phyloP scores from a whole-genome alignment of 805 yeast species.

The Wickerhamomyces subpelliculosus region DNA sequence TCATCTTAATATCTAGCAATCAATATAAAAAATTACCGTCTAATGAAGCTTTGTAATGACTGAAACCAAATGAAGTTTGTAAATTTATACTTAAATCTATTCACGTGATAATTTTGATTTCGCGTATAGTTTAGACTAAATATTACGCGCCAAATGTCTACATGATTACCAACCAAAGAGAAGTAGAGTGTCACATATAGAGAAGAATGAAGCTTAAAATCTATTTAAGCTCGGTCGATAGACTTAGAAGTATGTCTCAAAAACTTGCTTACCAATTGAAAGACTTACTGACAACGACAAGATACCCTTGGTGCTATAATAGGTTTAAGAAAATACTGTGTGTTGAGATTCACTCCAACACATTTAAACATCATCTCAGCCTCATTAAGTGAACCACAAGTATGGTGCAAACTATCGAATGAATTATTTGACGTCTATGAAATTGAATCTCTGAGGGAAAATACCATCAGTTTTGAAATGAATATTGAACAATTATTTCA shows the following conservation, averaged over 20 bases:
- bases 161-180: too few relatives aligned
- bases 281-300: slow-evolving; percentile 8
- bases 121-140: too few relatives aligned
- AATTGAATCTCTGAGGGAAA: slow-evolving; percentile 41
- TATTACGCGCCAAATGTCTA: too few relatives aligned
- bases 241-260: slow-evolving; percentile 20
- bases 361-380: slow-evolving; percentile 46
- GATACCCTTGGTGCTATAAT: slow-evolving; percentile 44
- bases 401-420: slow-evolving; percentile 53
- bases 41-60: too few relatives aligned
- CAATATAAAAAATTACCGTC: too few relatives aligned
- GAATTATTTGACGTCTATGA: slow-evolving; percentile 25
- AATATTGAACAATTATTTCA: slow-evolving; percentile 55
- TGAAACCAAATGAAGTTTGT: too few relatives aligned
- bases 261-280: too few relatives aligned
- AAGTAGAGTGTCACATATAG: too few relatives aligned
- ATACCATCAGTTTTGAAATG: slow-evolving; percentile 52
- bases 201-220: slow-evolving; percentile 30
- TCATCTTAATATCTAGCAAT: too few relatives aligned
- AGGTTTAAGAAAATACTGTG: slow-evolving; percentile 46
- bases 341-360: slow-evolving; percentile 46
- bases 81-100: too few relatives aligned
- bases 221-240: slow-evolving; percentile 20
- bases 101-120: too few relatives aligned
- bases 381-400: slow-evolving; percentile 52